A percentile compares a stretch with the other conserved stretches of the same genome.
Conservation (phyloP, 371 early-diverging fungal genomes). For the Entomophthora muscae region DNA sequence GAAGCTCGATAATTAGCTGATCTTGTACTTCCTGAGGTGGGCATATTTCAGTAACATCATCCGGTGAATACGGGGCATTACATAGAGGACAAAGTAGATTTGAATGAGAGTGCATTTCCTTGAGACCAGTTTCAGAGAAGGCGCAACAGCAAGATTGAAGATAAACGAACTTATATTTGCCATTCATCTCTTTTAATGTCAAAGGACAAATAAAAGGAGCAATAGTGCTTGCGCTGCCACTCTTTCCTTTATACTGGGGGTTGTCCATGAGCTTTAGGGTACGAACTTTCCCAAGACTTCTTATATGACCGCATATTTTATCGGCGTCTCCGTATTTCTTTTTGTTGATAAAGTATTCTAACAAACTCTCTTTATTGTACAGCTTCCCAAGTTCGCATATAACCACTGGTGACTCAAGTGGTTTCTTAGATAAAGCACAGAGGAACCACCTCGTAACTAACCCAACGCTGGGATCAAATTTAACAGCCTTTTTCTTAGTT, state of each 20-base stretch:
- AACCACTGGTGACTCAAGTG: slow-evolving; percentile 61
- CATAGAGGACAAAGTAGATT: slow-evolving; percentile 7
- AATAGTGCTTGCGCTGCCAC: slow-evolving; percentile 11
- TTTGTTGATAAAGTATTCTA: slow-evolving; percentile 65
- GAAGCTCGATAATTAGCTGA: slow-evolving; percentile 27
- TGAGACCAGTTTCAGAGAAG: slow-evolving; percentile 66
- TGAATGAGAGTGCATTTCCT: slow-evolving; percentile 10
- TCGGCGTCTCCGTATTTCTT: slow-evolving; percentile 65
- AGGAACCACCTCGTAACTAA: slow-evolving; percentile 48
- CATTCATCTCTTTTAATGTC: slow-evolving; percentile 87
- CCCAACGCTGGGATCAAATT: slow-evolving; percentile 49
- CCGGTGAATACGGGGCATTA: slow-evolving; percentile 24
- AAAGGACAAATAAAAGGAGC: slow-evolving; percentile 74
- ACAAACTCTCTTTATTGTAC: slow-evolving; percentile 79
- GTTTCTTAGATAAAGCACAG: slow-evolving; percentile 80
- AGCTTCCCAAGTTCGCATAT: slow-evolving; percentile 66
- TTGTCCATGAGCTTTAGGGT: slow-evolving; percentile 54
- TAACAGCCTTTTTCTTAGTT: slow-evolving; percentile 56
- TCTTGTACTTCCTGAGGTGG: slow-evolving; percentile 44
- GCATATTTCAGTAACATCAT: slow-evolving; percentile 59
- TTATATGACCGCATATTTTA: slow-evolving; percentile 62
- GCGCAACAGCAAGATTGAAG: slow-evolving; percentile 74
- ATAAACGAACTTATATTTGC: slow-evolving; percentile 62
- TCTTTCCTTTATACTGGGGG: slow-evolving; percentile 29
- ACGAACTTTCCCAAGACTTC: slow-evolving; percentile 46